Conservation (phyloP, 441 rosid species). For the Francoa sonchifolia region DNA sequence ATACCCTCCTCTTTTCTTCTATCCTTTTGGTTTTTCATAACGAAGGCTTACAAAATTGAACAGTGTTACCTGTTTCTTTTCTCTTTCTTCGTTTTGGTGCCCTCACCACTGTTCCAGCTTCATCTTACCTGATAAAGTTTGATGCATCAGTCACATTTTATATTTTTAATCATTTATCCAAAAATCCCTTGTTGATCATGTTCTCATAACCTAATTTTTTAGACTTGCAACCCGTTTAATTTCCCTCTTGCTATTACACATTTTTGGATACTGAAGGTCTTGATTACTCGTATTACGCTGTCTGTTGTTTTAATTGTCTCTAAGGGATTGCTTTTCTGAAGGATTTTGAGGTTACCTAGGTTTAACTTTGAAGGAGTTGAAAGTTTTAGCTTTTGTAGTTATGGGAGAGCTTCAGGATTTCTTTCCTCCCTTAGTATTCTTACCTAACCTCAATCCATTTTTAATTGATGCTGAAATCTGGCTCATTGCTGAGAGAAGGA, state of each 20-base stretch:
- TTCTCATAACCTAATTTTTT: too few relatives aligned
- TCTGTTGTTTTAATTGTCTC: conserved; percentile 9
- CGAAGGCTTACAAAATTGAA: too few relatives aligned
- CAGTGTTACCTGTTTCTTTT: too few relatives aligned
- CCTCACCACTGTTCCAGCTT: conserved; percentile 14
- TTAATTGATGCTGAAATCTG: conserved; percentile 44
- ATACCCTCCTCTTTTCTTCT: too few relatives aligned
- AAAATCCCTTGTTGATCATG: too few relatives aligned
- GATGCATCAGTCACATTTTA: conserved; percentile 10
- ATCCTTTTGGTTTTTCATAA: too few relatives aligned
- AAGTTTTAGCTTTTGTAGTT: conserved; percentile 15
- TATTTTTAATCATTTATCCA: conserved; percentile 1
- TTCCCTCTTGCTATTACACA: too few relatives aligned
- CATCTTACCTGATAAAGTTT: conserved; percentile 6
- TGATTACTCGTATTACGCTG: too few relatives aligned
- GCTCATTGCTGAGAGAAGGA: conserved; percentile 60
- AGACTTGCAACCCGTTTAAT: too few relatives aligned
- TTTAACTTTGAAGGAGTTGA: conserved; percentile 17
- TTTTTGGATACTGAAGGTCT: too few relatives aligned
- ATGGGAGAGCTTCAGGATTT: conserved; percentile 53
- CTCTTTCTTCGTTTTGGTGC: too few relatives aligned
- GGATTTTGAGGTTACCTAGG: conserved; percentile 12
- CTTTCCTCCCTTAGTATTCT: conserved; percentile 28
- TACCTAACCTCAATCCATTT: conserved; percentile 20
- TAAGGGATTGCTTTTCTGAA: conserved; percentile 17